Evolutionary conservation across 2,329 filamentous ascomycete species (phyloP).

Genomic region (Neonectria ditissima): DNA sequence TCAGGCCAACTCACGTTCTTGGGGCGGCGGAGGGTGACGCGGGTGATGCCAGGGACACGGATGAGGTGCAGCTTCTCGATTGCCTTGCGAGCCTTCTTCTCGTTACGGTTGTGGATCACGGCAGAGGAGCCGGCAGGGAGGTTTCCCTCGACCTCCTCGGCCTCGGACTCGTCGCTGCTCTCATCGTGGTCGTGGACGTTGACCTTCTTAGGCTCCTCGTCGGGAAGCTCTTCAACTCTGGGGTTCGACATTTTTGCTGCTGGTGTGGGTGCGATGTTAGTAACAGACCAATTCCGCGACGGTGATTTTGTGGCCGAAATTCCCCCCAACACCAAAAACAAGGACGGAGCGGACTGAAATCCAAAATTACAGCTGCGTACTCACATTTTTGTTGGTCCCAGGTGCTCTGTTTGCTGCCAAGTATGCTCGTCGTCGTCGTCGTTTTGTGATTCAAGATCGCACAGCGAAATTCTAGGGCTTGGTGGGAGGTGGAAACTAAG

Average conservation of each 20-base stretch:
- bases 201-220: constrained; percentile 88
- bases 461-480: constrained; percentile 61
- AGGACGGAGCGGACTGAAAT: constrained; percentile 21
- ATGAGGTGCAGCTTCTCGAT: constrained; percentile 98
- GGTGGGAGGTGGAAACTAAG: constrained; percentile 53
- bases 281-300: constrained; percentile 39
- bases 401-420: constrained; percentile 48
- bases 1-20: constrained; percentile 87
- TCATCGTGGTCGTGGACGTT: constrained; percentile 79
- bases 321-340: constrained; percentile 33
- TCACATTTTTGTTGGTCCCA: constrained; percentile 53
- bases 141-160: constrained; percentile 84
- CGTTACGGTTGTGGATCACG: constrained; percentile 97
- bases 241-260: constrained; percentile 89
- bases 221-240: constrained; percentile 96
- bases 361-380: constrained; percentile 42
- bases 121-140: constrained; percentile 86
- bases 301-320: constrained; percentile 35
- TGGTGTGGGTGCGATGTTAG: constrained; percentile 48
- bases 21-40: constrained; percentile 96
- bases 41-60: constrained; percentile 96
- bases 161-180: constrained; percentile 80
- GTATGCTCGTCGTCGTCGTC: constrained; percentile 48
- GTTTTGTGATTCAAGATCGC: constrained; percentile 56
- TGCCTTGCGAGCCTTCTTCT: constrained; percentile 99